Evolutionary conservation across 495 filamentous ascomycete species (phyloP).

Genomic region (Penicillium pulvis): DNA sequence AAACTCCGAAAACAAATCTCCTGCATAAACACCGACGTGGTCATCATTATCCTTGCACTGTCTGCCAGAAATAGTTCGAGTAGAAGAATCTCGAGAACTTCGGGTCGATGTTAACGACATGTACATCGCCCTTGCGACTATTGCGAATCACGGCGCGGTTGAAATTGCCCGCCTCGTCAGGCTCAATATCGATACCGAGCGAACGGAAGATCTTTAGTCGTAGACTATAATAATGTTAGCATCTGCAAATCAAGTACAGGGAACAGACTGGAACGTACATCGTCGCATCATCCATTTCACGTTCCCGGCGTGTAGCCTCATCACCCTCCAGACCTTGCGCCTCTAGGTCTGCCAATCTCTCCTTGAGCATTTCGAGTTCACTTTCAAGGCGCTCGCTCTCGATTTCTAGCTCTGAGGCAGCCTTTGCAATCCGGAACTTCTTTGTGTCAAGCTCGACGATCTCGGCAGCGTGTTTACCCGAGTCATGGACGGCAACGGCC

Average conservation of each 20-base stretch:
- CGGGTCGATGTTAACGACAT: constrained; percentile 90
- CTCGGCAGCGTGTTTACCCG: constrained; percentile 73
- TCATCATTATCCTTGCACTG: constrained; percentile 55
- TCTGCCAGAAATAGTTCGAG: constrained; percentile 94
- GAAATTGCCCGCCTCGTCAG: constrained; percentile 79
- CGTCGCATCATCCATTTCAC: constrained; percentile 61
- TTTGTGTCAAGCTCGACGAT: constrained; percentile 87
- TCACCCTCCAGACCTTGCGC: constrained; percentile 72
- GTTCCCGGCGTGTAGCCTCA: constrained; percentile 56
- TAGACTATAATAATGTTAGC: constrained; percentile 47
- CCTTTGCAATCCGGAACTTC: constrained; percentile 92
- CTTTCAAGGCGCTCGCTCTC: constrained; percentile 84
- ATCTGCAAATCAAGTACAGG: constrained; percentile 5
- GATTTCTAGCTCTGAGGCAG: constrained; percentile 83
- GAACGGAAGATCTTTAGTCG: constrained; percentile 90
- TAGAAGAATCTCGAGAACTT: constrained; percentile 93
- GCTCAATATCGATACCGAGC: constrained; percentile 85
- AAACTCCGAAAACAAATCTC: constrained; percentile 16
- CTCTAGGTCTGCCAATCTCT: constrained; percentile 78
- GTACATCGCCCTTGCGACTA: constrained; percentile 83
- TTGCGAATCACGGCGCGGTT: constrained; percentile 86
- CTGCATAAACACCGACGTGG: constrained; percentile 23
- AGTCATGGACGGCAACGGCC: constrained; percentile 68
- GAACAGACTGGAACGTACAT: constrained; percentile 35
- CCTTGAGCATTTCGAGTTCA: constrained; percentile 76